Evolutionary conservation across 2,329 filamentous ascomycete species (phyloP).

Genomic region (Tricladium varicosporioides): DNA sequence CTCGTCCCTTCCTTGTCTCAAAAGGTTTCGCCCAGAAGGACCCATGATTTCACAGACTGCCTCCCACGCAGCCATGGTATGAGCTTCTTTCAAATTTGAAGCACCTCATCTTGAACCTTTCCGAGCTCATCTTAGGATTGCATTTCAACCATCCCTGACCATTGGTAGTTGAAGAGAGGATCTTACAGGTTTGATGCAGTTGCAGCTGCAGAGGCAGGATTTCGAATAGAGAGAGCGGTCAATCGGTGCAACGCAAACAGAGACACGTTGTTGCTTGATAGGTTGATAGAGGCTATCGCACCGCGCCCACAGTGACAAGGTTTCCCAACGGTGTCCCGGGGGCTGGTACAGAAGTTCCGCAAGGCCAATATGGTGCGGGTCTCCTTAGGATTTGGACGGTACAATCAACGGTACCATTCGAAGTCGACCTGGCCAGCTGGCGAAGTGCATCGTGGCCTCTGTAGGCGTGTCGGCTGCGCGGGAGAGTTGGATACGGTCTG

Average conservation of each 20-base stretch:
- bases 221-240: constrained; percentile 3
- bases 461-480: not conserved
- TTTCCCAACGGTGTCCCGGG: not conserved
- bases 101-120: not conserved
- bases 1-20: not conserved
- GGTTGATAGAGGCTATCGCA: constrained; percentile 13
- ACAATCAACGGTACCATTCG: not conserved
- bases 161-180: not conserved
- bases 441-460: not conserved
- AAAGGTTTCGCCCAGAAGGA: not conserved
- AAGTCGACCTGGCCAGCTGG: not conserved
- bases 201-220: not conserved
- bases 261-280: constrained; percentile 25
- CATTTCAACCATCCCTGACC: not conserved
- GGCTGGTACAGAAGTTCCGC: not conserved
- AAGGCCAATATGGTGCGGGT: not conserved
- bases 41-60: not conserved
- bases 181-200: not conserved
- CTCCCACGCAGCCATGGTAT: not conserved
- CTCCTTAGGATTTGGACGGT: not conserved
- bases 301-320: not conserved
- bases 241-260: not conserved
- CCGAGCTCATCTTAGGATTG: not conserved
- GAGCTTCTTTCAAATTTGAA: not conserved
- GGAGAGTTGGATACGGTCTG: no score